A percentile compares a stretch with the other conserved stretches of the same genome.
Evolutionary conservation across 352 stramenopile species (phyloP).

Genomic region (Globisporangium carolinianum): DNA sequence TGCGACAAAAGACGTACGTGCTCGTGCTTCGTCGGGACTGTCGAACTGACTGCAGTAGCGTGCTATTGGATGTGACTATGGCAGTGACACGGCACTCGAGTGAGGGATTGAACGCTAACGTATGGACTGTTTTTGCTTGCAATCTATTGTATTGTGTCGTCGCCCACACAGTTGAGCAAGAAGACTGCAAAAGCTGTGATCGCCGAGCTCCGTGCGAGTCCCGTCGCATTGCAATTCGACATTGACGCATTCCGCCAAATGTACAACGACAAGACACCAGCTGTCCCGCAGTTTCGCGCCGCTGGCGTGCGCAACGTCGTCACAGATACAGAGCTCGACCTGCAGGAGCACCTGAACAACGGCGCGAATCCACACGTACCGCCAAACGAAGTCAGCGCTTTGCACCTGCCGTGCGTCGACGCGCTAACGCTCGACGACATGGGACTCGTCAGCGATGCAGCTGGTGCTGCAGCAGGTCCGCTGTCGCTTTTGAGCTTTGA

Average conservation of each 20-base stretch:
- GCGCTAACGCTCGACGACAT: constrained; percentile 71
- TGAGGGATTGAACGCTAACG: background rate
- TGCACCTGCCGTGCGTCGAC: constrained; percentile 66
- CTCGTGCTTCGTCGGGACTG: background rate
- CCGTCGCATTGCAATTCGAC: constrained; percentile 46
- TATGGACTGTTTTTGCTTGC: background rate
- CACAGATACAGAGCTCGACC: constrained; percentile 70
- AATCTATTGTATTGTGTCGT: constrained; percentile 3
- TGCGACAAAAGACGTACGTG: constrained; percentile 46
- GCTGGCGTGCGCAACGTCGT: constrained; percentile 76
- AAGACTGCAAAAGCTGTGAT: constrained; percentile 73
- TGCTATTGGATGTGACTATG: background rate
- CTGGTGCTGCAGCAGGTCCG: constrained; percentile 25
- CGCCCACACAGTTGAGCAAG: constrained; percentile 31
- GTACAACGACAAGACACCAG: constrained; percentile 74
- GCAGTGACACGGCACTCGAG: too few relatives aligned
- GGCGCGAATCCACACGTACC: constrained; percentile 58
- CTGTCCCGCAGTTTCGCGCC: constrained; percentile 68
- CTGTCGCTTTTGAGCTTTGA: constrained; percentile 85
- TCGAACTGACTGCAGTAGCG: background rate
- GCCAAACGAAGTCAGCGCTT: constrained; percentile 61
- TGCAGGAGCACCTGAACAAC: constrained; percentile 82
- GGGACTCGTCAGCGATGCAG: constrained; percentile 27
- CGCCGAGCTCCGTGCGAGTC: constrained; percentile 48
- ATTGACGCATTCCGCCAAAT: constrained; percentile 50